Base-by-base conservation (phyloP, 1,284 basidiomycete species). In the Trichosporon sp. region DNA sequence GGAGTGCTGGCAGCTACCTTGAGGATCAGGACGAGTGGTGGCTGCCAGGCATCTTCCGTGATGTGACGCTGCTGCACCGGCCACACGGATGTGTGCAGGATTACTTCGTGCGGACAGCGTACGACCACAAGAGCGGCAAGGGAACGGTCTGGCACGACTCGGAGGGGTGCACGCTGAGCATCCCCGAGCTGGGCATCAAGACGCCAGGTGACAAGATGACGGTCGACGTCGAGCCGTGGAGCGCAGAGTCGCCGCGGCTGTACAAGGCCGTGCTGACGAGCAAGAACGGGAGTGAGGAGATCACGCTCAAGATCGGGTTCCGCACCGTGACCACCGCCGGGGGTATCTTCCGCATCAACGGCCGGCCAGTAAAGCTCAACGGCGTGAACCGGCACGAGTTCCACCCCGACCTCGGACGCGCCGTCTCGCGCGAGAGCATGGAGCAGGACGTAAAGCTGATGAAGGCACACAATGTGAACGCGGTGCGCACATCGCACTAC, bases 361-460 rank as follows among this genome's bases (percentile, higher is more conserved):
- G 69, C n/a, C n/a, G 46, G 9, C 67, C 61, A 0, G 57, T 73
- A 40, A 40, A 68, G 16, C 64, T 73, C 61, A 58, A 62, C 32
- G 71, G 71, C 2, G 68, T 73, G 31, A 67, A 73, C 63, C 59
- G 71, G 8, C 71, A 73, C 66, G 71, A 73, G 61, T 71, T 71
- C 60, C 60, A 70, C 37, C 67, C 69, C 16, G 56, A 66, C 25
- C 29, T 32, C 1, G 71, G 71, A 0, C 67, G 71, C 8, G 60
- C 67, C 1, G 23, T 71, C 27, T 31, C 33, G 13, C 31, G 14
- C n/a, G 62, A 69, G 54, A 64, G 54, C 1, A 73, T 73, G 71
- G 60, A 68, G 16, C 23, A 65, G 11, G 71, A 73, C 56, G 62
- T 73, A n/a, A 31, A 66, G 25, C 40, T 71, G 25, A 70, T 73